Conservation (phyloP, 192 early-diverging fungal species). For the Podila epigama region DNA sequence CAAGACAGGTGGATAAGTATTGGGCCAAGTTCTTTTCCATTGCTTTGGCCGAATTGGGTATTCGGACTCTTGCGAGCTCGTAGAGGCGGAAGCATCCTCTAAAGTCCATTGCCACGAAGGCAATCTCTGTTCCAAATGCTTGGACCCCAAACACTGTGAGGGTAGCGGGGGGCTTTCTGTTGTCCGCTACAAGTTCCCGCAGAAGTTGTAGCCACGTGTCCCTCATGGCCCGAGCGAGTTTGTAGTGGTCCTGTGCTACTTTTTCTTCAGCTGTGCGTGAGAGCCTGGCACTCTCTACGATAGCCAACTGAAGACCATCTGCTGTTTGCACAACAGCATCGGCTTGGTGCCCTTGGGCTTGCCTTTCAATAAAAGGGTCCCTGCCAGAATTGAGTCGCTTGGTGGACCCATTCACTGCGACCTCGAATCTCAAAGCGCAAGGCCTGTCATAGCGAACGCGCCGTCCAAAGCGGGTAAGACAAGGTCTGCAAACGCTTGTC, state of each 20-base stretch:
- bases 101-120: neutral
- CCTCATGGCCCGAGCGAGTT: constrained; percentile 1
- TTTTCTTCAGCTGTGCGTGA: constrained; percentile 1
- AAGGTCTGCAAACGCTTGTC: constrained; percentile 7
- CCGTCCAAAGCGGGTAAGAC: constrained; percentile 6
- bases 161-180: constrained; percentile 3
- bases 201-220: constrained; percentile 6
- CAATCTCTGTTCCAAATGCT: constrained; percentile 4
- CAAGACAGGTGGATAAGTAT: constrained; percentile 2
- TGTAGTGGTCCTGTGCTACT: constrained; percentile 3
- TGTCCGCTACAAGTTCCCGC: constrained; percentile 12
- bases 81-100: constrained; percentile 6
- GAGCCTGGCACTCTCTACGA: constrained; percentile 9
- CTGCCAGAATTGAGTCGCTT: constrained; percentile 6
- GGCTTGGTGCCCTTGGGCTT: constrained; percentile 3
- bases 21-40: neutral
- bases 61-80: constrained; percentile 1
- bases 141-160: constrained; percentile 13
- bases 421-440: constrained; percentile 11
- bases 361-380: constrained; percentile 3
- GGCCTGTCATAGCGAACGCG: neutral
- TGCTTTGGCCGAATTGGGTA: neutral
- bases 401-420: constrained; percentile 2
- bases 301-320: constrained; percentile 3
- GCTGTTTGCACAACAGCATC: constrained; percentile 4